Conservation (phyloP, 345 rosid species). For the Eucalyptus microcorys region DNA sequence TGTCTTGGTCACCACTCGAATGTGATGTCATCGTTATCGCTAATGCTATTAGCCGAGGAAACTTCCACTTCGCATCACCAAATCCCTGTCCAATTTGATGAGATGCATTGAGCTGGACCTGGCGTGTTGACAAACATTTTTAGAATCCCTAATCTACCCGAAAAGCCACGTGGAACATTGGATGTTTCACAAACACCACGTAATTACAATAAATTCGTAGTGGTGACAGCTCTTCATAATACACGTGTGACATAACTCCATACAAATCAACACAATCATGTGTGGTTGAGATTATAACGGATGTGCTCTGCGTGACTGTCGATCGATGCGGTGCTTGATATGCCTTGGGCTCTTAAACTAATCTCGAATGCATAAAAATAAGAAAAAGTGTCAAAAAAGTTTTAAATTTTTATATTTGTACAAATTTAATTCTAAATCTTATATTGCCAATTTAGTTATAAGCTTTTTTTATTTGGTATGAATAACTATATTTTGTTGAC, state of each 20-base stretch:
- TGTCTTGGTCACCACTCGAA: background rate
- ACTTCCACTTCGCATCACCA: background rate
- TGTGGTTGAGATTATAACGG: background rate
- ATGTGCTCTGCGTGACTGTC: background rate
- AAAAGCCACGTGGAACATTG: background rate
- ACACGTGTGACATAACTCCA: background rate
- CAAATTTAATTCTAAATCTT: fast-evolving
- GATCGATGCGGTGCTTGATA: background rate
- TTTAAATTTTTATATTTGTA: fast-evolving
- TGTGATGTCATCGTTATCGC: background rate
- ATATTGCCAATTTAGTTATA: no score
- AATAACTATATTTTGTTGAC: fast-evolving
- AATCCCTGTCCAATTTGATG: background rate
- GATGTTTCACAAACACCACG: background rate
- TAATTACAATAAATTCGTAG: no score
- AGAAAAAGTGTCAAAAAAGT: no score
- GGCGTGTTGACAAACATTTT: background rate
- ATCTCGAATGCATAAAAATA: background rate
- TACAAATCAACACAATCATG: background rate
- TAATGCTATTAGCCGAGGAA: background rate
- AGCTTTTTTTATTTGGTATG: fast-evolving
- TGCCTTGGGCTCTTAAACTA: background rate
- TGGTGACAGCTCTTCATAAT: background rate
- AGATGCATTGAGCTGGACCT: background rate
- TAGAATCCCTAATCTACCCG: background rate